Percentiles rank a stretch among this genome's conserved stretches.
These are phyloP conservation scores for apple (Malus domestica) DNA, from an alignment of 306 rosid genomes.

Conservation along the genomic window ASM211411v1 NC_041802.1:14085001-14085500, in stretches of 20 bases:
- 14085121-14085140: too few relatives aligned
- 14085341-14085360: too few relatives aligned
- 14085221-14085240: not conserved
- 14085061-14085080: too few relatives aligned
- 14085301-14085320: not conserved
- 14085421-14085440: not conserved
- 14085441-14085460: not conserved
- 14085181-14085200: too few relatives aligned
- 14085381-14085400: not conserved
- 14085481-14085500: too few relatives aligned
- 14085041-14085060: too few relatives aligned
- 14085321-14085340: not conserved
- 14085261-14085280: not conserved
- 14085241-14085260: not conserved
- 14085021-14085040: too few relatives aligned
- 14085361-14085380: not conserved
- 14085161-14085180: too few relatives aligned
- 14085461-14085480: not conserved
- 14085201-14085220: not conserved
- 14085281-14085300: not conserved
- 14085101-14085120: too few relatives aligned
- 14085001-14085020: too few relatives aligned
- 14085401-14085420: not conserved
- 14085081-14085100: too few relatives aligned
- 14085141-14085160: too few relatives aligned